Conservation (phyloP, 305 asterid genomes). For the Fraxinus baroniana region DNA sequence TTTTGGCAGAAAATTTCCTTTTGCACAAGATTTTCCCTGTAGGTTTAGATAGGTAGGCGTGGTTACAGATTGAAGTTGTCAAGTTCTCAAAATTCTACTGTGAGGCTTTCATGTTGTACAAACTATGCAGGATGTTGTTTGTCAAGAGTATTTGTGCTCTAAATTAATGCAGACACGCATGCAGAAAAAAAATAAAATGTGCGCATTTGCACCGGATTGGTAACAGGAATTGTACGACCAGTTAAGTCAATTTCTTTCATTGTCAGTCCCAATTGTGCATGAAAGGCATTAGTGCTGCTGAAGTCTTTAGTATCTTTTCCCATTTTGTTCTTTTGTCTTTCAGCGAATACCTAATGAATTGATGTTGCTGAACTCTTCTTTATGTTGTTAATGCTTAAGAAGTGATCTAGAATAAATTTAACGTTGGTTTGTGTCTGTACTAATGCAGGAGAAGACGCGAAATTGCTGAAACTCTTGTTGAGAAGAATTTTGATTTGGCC, state of each 20-base stretch:
- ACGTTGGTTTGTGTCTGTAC: constrained; percentile 14
- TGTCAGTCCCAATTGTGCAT: not conserved
- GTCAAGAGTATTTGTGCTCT: not conserved
- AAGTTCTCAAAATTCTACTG: constrained; percentile 12
- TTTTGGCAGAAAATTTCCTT: constrained; percentile 7
- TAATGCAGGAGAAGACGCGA: constrained; percentile 86
- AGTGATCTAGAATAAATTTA: constrained; percentile 19
- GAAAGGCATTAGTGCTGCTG: not conserved
- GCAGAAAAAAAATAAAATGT: not conserved
- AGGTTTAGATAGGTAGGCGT: not conserved
- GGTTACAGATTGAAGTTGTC: constrained; percentile 8
- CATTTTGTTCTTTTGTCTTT: not conserved
- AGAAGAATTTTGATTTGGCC: constrained; percentile 89
- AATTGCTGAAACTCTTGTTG: constrained; percentile 94
- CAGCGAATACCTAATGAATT: constrained; percentile 11
- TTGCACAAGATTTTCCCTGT: constrained; percentile 8
- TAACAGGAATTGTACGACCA: not conserved
- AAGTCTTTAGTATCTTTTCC: not conserved
- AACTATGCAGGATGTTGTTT: not conserved
- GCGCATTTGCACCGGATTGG: not conserved
- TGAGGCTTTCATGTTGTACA: not conserved
- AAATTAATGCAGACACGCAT: not conserved
- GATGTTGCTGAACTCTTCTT: not conserved
- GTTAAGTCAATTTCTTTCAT: constrained; percentile 4
- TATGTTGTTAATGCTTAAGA: constrained; percentile 8